These are phyloP conservation scores for Blastobotrys aristatus DNA, from an alignment of 1,139 yeast genomes.

Conservation along the genomic window DNA sequence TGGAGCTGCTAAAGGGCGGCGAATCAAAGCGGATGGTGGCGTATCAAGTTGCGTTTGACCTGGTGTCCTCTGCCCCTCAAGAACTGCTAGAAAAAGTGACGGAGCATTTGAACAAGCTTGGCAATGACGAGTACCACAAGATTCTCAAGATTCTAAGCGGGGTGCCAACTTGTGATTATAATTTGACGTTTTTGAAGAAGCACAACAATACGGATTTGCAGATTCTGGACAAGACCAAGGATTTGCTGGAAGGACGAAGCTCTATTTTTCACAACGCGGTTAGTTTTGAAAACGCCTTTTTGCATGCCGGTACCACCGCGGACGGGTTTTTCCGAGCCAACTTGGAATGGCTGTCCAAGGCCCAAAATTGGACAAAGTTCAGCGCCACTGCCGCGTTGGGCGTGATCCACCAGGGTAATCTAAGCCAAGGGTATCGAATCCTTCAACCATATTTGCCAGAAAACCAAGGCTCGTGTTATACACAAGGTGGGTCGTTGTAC, in stretches of 20 bases:
- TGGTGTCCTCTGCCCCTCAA: constrained; percentile 91
- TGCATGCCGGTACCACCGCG: constrained; percentile 96
- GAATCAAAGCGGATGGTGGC: constrained; percentile 52
- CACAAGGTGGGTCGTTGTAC: constrained; percentile 93
- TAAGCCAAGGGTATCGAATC: constrained; percentile 83
- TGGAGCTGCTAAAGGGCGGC: constrained; percentile 46
- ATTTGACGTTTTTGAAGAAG: constrained; percentile 78
- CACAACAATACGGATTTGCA: constrained; percentile 84
- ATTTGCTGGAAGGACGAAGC: constrained; percentile 80
- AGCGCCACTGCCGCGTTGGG: constrained; percentile 98
- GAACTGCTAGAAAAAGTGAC: constrained; percentile 65
- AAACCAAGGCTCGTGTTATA: constrained; percentile 56
- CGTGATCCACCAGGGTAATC: constrained; percentile 92
- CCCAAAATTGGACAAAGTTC: constrained; percentile 96
- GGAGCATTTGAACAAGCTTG: constrained; percentile 13
- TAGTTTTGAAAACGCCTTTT: constrained; percentile 88
- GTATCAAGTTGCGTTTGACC: constrained; percentile 92
- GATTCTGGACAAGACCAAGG: constrained; percentile 76
- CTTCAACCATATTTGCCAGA: constrained; percentile 92
- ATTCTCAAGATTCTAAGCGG: constrained; percentile 77
- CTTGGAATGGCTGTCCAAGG: constrained; percentile 94
- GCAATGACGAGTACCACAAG: constrained; percentile 40
- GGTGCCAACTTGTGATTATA: constrained; percentile 89
- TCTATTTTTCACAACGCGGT: constrained; percentile 95
- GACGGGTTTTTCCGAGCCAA: constrained; percentile 88